Evolutionary conservation across 352 stramenopile genomes (phyloP).

Genomic region (Phytophthora pini): DNA sequence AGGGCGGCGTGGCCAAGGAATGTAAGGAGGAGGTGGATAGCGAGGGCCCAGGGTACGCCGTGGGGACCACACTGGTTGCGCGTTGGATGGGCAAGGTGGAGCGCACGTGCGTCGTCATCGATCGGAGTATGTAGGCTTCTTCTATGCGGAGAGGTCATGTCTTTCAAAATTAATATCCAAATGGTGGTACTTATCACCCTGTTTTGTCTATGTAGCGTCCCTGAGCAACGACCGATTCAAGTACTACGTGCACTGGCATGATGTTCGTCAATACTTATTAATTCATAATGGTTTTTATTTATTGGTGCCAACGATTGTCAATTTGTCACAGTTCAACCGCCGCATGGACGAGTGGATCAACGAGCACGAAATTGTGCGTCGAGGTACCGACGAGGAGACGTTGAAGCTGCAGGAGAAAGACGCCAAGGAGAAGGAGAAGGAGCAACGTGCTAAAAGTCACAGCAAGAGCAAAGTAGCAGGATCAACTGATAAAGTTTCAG

Average conservation of each 20-base stretch:
- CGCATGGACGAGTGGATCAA: constrained; percentile 92
- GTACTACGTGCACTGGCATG: constrained; percentile 89
- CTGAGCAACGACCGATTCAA: constrained; percentile 74
- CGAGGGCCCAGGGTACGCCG: constrained; percentile 45
- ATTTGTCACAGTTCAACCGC: constrained; percentile 72
- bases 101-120: constrained; percentile 82
- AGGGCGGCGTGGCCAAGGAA: constrained; percentile 20
- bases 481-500: constrained; percentile 15
- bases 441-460: constrained; percentile 59
- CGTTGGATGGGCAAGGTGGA: constrained; percentile 83
- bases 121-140: constrained; percentile 56
- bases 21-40: constrained; percentile 20
- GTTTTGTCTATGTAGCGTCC: constrained; percentile 38
- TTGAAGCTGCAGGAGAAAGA: constrained; percentile 80
- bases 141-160: no score
- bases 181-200: constrained; percentile 21
- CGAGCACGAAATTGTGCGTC: constrained; percentile 78
- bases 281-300: background rate
- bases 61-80: constrained; percentile 70
- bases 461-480: constrained; percentile 35
- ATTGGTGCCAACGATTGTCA: constrained; percentile 11
- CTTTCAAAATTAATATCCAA: constrained; percentile 6
- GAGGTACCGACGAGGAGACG: constrained; percentile 77
- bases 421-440: constrained; percentile 73
- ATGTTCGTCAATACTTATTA: constrained; percentile 40